phyloP scores from a whole-genome alignment of 345 rosid genomes.

The Eucalyptus fibrosa region DNA sequence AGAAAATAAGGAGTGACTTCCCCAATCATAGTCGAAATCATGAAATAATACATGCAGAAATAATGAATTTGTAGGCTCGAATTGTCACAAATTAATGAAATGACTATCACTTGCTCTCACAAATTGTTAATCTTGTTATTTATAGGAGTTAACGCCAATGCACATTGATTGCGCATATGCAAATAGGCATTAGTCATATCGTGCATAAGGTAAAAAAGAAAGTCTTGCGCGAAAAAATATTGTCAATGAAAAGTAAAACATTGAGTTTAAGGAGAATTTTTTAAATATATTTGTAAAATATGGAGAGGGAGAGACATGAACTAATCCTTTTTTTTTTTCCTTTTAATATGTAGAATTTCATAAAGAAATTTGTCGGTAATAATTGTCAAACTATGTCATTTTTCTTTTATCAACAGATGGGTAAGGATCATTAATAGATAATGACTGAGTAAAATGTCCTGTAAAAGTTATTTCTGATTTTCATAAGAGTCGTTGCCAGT shows the following conservation, averaged over 20 bases:
- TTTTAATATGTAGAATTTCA: not conserved
- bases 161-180: not conserved
- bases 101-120: rapidly evolving
- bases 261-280: not conserved
- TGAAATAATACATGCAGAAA: not conserved
- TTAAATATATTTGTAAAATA: not conserved
- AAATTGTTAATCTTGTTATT: not conserved
- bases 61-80: not conserved
- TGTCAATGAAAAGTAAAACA: not conserved
- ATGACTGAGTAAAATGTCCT: not conserved
- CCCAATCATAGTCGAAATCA: not conserved
- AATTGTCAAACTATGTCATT: not conserved
- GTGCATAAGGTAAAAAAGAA: not conserved
- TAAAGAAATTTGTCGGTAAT: not conserved
- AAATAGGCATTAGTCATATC: not conserved
- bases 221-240: not conserved
- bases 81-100: not conserved
- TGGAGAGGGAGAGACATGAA: not conserved
- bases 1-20: not conserved
- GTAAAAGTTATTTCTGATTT: not conserved
- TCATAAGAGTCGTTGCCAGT: not conserved
- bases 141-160: not conserved
- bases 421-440: not conserved
- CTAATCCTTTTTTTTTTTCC: not conserved
- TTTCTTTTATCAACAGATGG: not conserved